Conservation (phyloP, 768 basidiomycete genomes). For the Dentipellis fragilis region DNA sequence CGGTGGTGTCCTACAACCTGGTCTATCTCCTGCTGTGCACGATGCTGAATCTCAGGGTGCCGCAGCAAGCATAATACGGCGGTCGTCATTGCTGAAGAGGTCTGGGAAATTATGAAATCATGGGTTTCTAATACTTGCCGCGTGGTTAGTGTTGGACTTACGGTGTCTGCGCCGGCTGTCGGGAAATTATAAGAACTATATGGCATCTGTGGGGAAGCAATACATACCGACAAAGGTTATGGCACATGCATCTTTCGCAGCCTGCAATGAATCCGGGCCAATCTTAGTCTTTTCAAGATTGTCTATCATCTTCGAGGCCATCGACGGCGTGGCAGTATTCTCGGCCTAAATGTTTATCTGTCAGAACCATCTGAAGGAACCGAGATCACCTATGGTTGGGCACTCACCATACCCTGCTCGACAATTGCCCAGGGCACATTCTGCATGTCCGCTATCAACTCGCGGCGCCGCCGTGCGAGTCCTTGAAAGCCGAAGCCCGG, state of each 20-base stretch:
- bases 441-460: neutral
- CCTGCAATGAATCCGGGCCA: neutral
- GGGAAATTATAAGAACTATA: neutral
- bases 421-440: neutral
- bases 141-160: neutral
- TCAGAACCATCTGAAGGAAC: neutral
- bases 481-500: neutral
- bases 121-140: too few relatives aligned
- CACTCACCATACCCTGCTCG: neutral
- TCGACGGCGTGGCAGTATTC: neutral
- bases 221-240: neutral
- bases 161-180: neutral
- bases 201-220: neutral
- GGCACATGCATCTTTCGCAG: neutral
- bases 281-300: neutral
- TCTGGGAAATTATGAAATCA: too few relatives aligned
- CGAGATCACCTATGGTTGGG: neutral
- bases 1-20: neutral
- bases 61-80: too few relatives aligned
- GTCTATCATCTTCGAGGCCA: neutral
- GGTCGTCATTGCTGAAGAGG: too few relatives aligned
- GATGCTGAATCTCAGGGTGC: slow-evolving; percentile 6
- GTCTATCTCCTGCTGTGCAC: slow-evolving; percentile 7
- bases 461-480: neutral
- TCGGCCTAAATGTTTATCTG: neutral